Evolutionary conservation across 1,284 basidiomycete species (phyloP).

Genomic region (Mycena citricolor): DNA sequence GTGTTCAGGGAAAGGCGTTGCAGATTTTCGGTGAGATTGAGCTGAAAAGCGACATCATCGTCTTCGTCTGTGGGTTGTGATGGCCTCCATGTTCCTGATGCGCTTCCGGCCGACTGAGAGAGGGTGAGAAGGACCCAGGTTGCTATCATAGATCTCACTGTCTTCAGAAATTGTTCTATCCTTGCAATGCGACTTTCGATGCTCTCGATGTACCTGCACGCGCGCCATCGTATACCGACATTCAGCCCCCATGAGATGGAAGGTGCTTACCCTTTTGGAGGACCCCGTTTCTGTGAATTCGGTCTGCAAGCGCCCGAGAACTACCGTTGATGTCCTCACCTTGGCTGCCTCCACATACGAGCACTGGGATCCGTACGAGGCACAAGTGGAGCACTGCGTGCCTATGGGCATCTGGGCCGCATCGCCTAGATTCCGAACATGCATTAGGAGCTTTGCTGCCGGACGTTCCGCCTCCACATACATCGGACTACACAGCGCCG

Average conservation of each 20-base stretch:
- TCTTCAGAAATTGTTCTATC: conserved; percentile 64
- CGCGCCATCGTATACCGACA: not conserved
- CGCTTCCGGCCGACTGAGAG: too few species aligned
- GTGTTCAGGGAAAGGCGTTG: conserved; percentile 36
- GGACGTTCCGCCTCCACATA: too few species aligned
- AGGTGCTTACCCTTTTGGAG: conserved; percentile 57
- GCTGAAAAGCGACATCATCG: conserved; percentile 14
- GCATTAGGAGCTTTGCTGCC: too few species aligned
- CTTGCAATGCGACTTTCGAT: conserved; percentile 71
- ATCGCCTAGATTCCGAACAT: too few species aligned
- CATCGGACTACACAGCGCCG: too few species aligned
- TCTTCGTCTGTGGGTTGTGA: conserved; percentile 2
- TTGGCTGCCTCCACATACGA: conserved; percentile 78
- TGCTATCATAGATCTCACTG: conserved; percentile 45
- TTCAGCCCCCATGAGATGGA: not conserved
- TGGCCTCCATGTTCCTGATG: too few species aligned
- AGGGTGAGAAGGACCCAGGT: too few species aligned
- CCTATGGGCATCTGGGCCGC: conserved; percentile 12
- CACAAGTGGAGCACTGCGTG: conserved; percentile 77
- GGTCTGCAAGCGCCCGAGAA: too few species aligned
- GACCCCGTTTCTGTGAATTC: conserved; percentile 61
- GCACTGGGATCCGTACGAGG: conserved; percentile 71
- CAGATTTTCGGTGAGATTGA: conserved; percentile 26
- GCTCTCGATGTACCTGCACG: conserved; percentile 64
- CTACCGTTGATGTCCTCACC: too few species aligned